Percentiles rank a stretch among this genome's conserved stretches.
Conservation (phyloP, 441 rosid species). For the Theobroma grandiflorum region DNA sequence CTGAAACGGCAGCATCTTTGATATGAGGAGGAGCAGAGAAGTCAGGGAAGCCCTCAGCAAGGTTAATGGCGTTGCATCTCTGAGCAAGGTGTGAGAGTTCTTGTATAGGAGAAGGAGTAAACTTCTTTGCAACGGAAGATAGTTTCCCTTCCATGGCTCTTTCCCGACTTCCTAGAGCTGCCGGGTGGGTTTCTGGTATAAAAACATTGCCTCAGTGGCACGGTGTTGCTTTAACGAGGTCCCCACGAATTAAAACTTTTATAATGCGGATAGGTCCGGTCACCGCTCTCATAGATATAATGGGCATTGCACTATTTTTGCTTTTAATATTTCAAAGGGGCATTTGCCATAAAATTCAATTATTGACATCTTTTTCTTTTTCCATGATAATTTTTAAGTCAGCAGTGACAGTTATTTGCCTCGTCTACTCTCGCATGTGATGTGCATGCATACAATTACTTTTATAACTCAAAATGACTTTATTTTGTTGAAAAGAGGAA, state of each 20-base stretch:
- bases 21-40: conserved; percentile 57
- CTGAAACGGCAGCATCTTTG: conserved; percentile 60
- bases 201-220: too few relatives aligned
- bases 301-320: background rate
- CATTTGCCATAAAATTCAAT: background rate
- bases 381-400: background rate
- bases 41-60: conserved; percentile 75
- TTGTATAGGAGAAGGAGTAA: conserved; percentile 60
- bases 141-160: conserved; percentile 47
- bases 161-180: background rate
- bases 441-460: background rate
- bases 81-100: conserved; percentile 64
- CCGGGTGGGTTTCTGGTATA: background rate
- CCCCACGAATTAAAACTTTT: too few relatives aligned
- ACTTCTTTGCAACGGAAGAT: conserved; percentile 52
- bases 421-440: background rate
- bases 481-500: background rate
- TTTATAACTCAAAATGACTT: background rate
- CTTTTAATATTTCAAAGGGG: background rate
- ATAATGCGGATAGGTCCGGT: background rate
- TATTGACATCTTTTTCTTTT: background rate
- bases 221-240: too few relatives aligned
- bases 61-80: conserved; percentile 59
- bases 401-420: background rate
- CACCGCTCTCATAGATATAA: background rate